phyloP scores from a whole-genome alignment of 768 basidiomycete genomes.

The Terana coerulea region DNA sequence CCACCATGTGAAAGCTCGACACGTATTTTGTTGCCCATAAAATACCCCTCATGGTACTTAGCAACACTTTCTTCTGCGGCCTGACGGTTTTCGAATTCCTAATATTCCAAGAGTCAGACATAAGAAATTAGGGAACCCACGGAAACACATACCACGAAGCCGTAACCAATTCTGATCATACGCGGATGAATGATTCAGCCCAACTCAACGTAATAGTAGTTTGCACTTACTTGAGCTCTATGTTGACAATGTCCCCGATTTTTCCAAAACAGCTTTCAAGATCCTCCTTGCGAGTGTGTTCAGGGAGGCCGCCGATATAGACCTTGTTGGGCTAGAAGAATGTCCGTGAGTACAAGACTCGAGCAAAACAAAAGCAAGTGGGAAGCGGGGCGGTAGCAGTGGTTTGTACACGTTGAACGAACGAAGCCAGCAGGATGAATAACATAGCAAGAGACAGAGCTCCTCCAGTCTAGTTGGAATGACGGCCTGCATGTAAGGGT shows the following conservation, averaged over 20 bases:
- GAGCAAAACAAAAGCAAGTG: constrained; percentile 11
- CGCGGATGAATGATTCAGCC: constrained; percentile 12
- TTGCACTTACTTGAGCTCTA: constrained; percentile 75
- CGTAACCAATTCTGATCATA: constrained; percentile 69
- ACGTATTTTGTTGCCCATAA: constrained; percentile 91
- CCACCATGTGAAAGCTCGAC: constrained; percentile 86
- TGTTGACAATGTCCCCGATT: constrained; percentile 68
- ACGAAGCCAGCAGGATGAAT: constrained; percentile 16
- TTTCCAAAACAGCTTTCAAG: constrained; percentile 84
- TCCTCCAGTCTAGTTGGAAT: constrained; percentile 6
- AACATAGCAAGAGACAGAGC: background rate
- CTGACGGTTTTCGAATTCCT: constrained; percentile 83
- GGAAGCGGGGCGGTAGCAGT: background rate
- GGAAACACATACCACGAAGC: constrained; percentile 71
- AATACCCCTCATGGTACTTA: constrained; percentile 85
- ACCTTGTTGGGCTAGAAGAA: constrained; percentile 87
- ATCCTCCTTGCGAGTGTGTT: constrained; percentile 83
- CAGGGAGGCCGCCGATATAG: constrained; percentile 87
- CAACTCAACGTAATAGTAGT: background rate
- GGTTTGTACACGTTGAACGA: no score
- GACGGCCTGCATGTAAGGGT: constrained; percentile 1
- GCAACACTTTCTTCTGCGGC: constrained; percentile 85
- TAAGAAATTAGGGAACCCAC: background rate
- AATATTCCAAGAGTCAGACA: constrained; percentile 9
- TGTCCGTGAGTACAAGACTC: constrained; percentile 47